Conservation (phyloP, 163 green algal genomes). For the Volvox carteri region DNA sequence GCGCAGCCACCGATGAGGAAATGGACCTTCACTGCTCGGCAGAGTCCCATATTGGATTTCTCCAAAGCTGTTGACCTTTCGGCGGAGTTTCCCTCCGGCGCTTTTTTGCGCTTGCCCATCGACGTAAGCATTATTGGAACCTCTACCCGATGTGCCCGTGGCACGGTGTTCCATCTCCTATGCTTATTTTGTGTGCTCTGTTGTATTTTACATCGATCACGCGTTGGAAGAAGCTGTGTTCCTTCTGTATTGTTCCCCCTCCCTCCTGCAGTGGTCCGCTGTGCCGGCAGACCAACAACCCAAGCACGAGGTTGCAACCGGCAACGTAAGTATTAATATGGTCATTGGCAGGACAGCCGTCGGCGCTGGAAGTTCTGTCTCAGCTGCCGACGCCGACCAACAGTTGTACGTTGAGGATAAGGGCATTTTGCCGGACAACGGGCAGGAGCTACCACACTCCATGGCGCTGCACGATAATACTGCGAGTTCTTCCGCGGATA, state of each 20-base stretch:
- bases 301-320: neutral
- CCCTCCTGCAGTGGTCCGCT: too few species aligned
- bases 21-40: constrained; percentile 2
- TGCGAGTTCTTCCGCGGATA: too few species aligned
- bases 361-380: neutral
- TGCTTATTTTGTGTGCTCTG: too few species aligned
- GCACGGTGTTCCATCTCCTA: too few species aligned
- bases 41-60: constrained; percentile 19
- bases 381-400: neutral
- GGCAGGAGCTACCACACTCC: neutral
- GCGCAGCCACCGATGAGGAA: neutral
- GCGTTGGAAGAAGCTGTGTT: too few species aligned
- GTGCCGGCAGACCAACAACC: neutral
- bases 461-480: neutral
- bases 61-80: constrained; percentile 24
- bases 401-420: neutral
- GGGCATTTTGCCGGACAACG: neutral
- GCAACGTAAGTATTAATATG: neutral
- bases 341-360: neutral
- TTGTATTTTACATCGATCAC: too few species aligned
- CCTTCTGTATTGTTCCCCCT: too few species aligned
- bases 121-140: too few species aligned
- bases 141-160: too few species aligned
- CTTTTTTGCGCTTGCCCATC: neutral
- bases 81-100: constrained; percentile 28